phyloP scores from a whole-genome alignment of 495 filamentous ascomycete genomes.

The Penicillium paradoxum region DNA sequence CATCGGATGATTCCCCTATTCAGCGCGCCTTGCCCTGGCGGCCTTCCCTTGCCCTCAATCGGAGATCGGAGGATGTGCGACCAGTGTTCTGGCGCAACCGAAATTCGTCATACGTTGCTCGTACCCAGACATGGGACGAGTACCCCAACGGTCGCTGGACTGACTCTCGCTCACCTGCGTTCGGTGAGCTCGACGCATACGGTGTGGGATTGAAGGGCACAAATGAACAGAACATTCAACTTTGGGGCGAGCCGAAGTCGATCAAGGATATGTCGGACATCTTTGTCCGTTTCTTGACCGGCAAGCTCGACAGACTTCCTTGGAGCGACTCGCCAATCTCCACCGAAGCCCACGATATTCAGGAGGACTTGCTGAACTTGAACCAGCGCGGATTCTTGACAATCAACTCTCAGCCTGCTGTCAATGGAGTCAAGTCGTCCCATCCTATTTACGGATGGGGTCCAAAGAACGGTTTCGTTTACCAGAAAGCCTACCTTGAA shows the following conservation, averaged over 20 bases:
- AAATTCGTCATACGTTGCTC: slow-evolving; percentile 87
- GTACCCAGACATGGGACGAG: slow-evolving; percentile 98
- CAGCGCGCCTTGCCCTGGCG: slow-evolving; percentile 91
- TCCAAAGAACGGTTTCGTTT: slow-evolving; percentile 90
- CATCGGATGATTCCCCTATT: slow-evolving; percentile 66
- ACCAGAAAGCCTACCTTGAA: slow-evolving; percentile 97
- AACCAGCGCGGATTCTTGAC: slow-evolving; percentile 87
- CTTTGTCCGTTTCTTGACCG: slow-evolving; percentile 77
- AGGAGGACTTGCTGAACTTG: slow-evolving; percentile 67
- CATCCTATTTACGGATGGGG: slow-evolving; percentile 92
- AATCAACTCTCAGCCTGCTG: slow-evolving; percentile 95
- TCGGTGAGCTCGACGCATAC: slow-evolving; percentile 94
- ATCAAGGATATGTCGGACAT: slow-evolving; percentile 74
- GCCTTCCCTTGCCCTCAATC: slow-evolving; percentile 81
- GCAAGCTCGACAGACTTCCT: slow-evolving; percentile 75
- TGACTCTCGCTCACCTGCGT: slow-evolving; percentile 93
- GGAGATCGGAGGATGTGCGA: slow-evolving; percentile 90
- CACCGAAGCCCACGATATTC: slow-evolving; percentile 72
- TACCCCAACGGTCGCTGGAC: slow-evolving; percentile 99
- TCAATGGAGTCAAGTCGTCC: slow-evolving; percentile 86
- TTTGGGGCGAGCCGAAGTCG: slow-evolving; percentile 84
- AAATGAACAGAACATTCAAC: slow-evolving; percentile 92
- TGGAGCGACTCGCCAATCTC: slow-evolving; percentile 92
- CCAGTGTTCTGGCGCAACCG: slow-evolving; percentile 99
- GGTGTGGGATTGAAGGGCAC: slow-evolving; percentile 93